These are phyloP conservation scores for Gymnopilus dilepis DNA, from an alignment of 768 basidiomycete genomes.

Conservation along the genomic window DNA sequence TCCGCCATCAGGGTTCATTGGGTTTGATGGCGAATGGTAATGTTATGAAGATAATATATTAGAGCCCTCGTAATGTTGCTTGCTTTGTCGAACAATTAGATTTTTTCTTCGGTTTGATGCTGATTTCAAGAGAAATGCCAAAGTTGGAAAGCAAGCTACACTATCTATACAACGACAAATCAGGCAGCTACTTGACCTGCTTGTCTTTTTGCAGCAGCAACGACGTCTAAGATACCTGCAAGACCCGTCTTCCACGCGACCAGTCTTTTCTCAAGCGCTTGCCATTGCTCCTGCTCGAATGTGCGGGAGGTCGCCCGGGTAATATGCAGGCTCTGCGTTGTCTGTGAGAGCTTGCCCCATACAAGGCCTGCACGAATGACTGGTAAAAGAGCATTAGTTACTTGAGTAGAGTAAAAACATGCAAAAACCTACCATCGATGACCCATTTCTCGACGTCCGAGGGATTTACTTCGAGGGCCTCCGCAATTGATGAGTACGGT, in stretches of 20 bases:
- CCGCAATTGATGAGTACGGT: constrained; percentile 71
- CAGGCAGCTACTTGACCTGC: constrained; percentile 39
- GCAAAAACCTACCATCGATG: constrained; percentile 68
- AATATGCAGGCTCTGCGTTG: constrained; percentile 72
- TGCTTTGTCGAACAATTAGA: neutral
- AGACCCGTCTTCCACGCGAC: constrained; percentile 81
- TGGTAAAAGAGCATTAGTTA: constrained; percentile 32
- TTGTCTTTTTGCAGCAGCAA: constrained; percentile 59
- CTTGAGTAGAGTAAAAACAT: neutral
- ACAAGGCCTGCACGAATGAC: constrained; percentile 83
- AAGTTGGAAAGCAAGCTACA: constrained; percentile 9
- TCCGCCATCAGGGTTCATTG: constrained; percentile 65
- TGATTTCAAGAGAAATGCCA: constrained; percentile 1
- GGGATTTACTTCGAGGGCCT: constrained; percentile 64
- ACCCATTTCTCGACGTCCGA: constrained; percentile 85
- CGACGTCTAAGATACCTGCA: constrained; percentile 70
- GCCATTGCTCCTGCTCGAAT: constrained; percentile 84
- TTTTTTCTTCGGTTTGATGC: neutral
- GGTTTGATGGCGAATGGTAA: constrained; percentile 88
- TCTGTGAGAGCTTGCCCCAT: constrained; percentile 85
- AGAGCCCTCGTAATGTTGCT: neutral
- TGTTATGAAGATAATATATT: neutral
- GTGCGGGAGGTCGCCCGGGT: constrained; percentile 75
- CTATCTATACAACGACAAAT: constrained; percentile 18
- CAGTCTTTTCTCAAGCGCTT: constrained; percentile 72